Base-by-base conservation (phyloP, 176 grass and related monocot genomes). In the Oryza coarctata region DNA sequence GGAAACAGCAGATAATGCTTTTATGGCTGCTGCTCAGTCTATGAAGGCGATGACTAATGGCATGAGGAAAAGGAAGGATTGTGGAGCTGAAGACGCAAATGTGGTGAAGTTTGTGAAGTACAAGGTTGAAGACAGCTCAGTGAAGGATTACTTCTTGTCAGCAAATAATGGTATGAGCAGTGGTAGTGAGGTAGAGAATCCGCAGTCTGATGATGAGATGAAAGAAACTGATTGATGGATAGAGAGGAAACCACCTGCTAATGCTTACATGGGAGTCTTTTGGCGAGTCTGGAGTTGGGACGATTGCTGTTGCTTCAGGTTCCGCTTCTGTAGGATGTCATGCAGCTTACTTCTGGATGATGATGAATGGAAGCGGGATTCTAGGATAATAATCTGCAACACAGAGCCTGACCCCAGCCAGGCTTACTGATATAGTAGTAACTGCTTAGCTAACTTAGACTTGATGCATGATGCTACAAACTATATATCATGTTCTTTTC, bases 151-250 rank as follows among this genome's bases (percentile, higher is more conserved):
- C 75, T 85, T 86, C 66, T 41, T 65, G 30, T 60, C 41, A 5
- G 84, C 58, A 30, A 66, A 55, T 68, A 89, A 92, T 71, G 83
- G 79, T 39, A 71, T 79, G 55, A 90, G 86, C 73, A 95, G 96
- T 71, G 91, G 93, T 32, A 99, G 96, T 35, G 96, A 99, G 89
- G 96, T 99, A 7, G 93, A 99, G 63, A 93, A 99, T 65, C 93
- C 91, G 4, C 64, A 76, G 13, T 91, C 93, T 0, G 93, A 91
- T 80, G 89, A 93, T 58, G 93, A 95, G 68, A 95, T 99, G 96
- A 87, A 91, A 85, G 93, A 91, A 84, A 84, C 87, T 58, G 72
- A 82, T 79, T 88, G 78, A 94, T 90, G 80, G 49, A 55, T 65
- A 71, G 71, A 71, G 76, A 23, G 28, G 29, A 68, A 49, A 70